Evolutionary conservation across 169 alveolate species (phyloP).

Genomic region (Plasmodium relictum): DNA sequence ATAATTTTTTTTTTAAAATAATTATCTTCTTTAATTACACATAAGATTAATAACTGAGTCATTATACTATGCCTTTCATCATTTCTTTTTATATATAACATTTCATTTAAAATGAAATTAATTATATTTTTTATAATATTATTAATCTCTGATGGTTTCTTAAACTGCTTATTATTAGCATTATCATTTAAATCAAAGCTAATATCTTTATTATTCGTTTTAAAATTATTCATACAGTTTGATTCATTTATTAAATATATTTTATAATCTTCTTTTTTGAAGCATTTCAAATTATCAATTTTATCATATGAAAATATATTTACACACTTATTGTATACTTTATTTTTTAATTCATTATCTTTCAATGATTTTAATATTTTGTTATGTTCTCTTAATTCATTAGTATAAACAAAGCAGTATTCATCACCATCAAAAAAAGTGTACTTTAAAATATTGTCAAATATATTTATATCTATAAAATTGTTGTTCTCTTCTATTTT

Average conservation of each 20-base stretch:
- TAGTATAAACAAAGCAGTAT: constrained; percentile 43
- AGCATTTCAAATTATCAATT: constrained; percentile 19
- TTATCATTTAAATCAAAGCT: not conserved
- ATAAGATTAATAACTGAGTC: constrained; percentile 58
- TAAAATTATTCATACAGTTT: not conserved
- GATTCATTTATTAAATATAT: constrained; percentile 13
- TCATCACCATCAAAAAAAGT: constrained; percentile 75
- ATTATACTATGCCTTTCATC: constrained; percentile 68
- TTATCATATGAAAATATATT: constrained; percentile 40
- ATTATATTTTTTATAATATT: constrained; percentile 74
- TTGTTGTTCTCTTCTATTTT: not conserved
- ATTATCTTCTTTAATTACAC: constrained; percentile 59
- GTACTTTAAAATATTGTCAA: constrained; percentile 55
- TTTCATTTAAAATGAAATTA: constrained; percentile 67
- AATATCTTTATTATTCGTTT: not conserved
- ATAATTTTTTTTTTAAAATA: constrained; percentile 72
- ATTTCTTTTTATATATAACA: constrained; percentile 57
- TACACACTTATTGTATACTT: not conserved
- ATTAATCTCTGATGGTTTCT: constrained; percentile 39
- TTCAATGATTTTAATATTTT: not conserved
- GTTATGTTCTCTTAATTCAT: not conserved
- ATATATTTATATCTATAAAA: constrained; percentile 50
- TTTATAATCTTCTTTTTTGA: constrained; percentile 67
- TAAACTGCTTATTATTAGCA: not conserved
- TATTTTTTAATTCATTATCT: not conserved